phyloP scores from a whole-genome alignment of 306 rosid genomes.

The Acmispon strigosus region DNA sequence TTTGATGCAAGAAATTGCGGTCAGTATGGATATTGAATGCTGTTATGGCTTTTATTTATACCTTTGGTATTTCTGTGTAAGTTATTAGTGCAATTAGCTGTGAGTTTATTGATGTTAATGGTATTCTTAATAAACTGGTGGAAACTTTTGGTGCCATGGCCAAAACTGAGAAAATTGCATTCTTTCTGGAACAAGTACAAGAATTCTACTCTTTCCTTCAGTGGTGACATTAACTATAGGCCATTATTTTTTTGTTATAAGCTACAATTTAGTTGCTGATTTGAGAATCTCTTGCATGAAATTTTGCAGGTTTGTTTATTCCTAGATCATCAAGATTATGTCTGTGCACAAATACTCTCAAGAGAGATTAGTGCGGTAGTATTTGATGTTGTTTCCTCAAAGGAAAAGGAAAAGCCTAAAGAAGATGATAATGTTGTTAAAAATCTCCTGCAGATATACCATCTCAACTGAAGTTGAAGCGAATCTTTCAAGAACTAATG shows the following conservation, averaged over 20 bases:
- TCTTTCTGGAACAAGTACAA: conserved; percentile 84
- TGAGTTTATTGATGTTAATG: too few species aligned
- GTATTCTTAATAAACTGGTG: too few species aligned
- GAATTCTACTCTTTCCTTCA: not conserved
- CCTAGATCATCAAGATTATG: conserved; percentile 64
- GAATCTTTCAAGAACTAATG: conserved; percentile 64
- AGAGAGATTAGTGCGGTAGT: conserved; percentile 74
- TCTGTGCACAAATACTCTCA: conserved; percentile 74
- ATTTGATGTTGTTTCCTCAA: conserved; percentile 50
- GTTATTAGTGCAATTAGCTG: too few species aligned
- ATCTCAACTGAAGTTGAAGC: conserved; percentile 61
- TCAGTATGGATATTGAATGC: too few species aligned
- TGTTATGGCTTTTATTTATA: too few species aligned
- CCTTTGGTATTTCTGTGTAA: too few species aligned
- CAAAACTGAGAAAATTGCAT: conserved; percentile 83
- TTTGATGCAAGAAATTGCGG: too few species aligned
- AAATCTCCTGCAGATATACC: conserved; percentile 79
- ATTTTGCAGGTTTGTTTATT: conserved; percentile 58
- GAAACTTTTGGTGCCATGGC: too few species aligned
- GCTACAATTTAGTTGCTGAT: not conserved
- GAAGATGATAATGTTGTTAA: conserved; percentile 69
- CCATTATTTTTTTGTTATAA: not conserved
- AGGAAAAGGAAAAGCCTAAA: conserved; percentile 77
- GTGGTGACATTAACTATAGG: not conserved
- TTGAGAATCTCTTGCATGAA: not conserved